These are phyloP conservation scores for Boletus sp. DNA, from an alignment of 768 basidiomycete species.

Conservation along the genomic window DNA sequence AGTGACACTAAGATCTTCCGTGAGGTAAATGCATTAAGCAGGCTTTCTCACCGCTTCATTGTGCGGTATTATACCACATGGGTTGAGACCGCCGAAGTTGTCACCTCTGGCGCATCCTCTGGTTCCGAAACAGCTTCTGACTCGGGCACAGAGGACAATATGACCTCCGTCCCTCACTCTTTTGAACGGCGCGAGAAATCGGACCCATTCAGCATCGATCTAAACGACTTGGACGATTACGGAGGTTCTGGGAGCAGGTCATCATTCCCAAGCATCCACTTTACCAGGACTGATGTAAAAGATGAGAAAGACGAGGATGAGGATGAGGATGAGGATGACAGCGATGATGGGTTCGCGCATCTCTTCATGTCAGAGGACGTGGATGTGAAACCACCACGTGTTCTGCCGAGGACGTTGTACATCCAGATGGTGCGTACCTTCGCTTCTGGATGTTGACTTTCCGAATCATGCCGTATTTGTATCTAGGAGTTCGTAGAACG, in stretches of 20 bases:
- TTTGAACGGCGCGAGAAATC: constrained; percentile 42
- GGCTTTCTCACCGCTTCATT: constrained; percentile 84
- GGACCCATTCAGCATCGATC: constrained; percentile 63
- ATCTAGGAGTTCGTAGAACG: constrained; percentile 83
- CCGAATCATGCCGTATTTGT: neutral
- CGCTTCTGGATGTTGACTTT: neutral
- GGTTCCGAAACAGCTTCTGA: constrained; percentile 41
- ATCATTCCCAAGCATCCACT: constrained; percentile 84
- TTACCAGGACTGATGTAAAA: constrained; percentile 49
- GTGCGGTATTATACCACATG: constrained; percentile 91
- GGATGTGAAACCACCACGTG: constrained; percentile 29
- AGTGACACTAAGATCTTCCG: constrained; percentile 87
- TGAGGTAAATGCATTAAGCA: constrained; percentile 86
- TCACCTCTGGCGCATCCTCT: constrained; percentile 47
- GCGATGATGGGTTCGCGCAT: constrained; percentile 40
- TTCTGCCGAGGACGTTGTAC: constrained; percentile 63
- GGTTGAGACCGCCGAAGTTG: constrained; percentile 69
- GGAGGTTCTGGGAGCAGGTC: constrained; percentile 51
- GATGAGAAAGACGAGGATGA: constrained; percentile 41
- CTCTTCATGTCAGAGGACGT: constrained; percentile 36
- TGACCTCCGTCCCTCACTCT: constrained; percentile 57
- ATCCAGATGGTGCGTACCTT: constrained; percentile 82
- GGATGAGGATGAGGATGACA: constrained; percentile 34
- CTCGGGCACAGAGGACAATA: constrained; percentile 43
- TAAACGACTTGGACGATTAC: constrained; percentile 61